Evolutionary conservation across 2,329 filamentous ascomycete genomes (phyloP).

Genomic region (Aspergillus proliferans): DNA sequence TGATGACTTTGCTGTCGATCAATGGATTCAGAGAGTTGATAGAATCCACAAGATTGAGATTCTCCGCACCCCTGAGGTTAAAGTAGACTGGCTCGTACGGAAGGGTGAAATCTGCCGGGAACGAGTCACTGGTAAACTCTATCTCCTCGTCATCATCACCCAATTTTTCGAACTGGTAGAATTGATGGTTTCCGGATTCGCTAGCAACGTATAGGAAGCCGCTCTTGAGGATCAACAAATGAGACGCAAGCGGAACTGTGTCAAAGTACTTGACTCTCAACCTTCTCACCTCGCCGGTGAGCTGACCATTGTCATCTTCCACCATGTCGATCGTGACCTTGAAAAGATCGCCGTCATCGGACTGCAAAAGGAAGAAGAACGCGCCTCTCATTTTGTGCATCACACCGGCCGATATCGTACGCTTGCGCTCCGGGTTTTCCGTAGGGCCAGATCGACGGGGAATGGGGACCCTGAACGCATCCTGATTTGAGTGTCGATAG

Average conservation of each 20-base stretch:
- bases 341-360: constrained; percentile 96
- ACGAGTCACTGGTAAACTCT: constrained; percentile 78
- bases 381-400: constrained; percentile 96
- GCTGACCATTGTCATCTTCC: constrained; percentile 68
- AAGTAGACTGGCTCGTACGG: constrained; percentile 78
- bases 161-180: constrained; percentile 96
- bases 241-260: constrained; percentile 82
- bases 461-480: constrained; percentile 81
- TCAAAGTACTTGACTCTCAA: constrained; percentile 98
- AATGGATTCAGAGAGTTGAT: constrained; percentile 87
- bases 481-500: constrained; percentile 93
- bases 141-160: constrained; percentile 90
- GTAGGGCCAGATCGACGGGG: constrained; percentile 79
- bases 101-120: constrained; percentile 66
- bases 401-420: constrained; percentile 81
- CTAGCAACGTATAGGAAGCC: constrained; percentile 90
- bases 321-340: constrained; percentile 91
- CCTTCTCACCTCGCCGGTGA: constrained; percentile 72
- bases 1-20: constrained; percentile 84
- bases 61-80: constrained; percentile 69
- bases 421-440: constrained; percentile 86
- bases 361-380: constrained; percentile 95
- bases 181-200: constrained; percentile 86
- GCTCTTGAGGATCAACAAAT: constrained; percentile 86
- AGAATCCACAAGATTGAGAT: constrained; percentile 76